Evolutionary conservation across 2,329 filamentous ascomycete genomes (phyloP), one percentile per base, ranked within the genome.

Genomic region (Lecanicillium sp.): DNA sequence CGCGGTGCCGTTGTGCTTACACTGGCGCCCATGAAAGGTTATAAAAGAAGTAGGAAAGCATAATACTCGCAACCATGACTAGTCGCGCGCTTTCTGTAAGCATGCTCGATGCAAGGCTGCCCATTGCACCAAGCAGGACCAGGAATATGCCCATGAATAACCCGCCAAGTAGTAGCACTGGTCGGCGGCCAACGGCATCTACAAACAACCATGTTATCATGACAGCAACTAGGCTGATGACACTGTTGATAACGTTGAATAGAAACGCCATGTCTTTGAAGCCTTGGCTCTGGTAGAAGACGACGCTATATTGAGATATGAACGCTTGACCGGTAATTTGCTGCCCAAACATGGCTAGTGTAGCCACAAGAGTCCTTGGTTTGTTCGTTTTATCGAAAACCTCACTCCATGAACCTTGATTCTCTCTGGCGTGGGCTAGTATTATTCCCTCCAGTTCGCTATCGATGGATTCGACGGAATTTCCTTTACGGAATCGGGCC

Each of bases 321-420:
- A 57, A 58, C 0, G 55, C 53, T 37, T 58, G 55, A 9, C 55
- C 55, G 4, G 55, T 58, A 28, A 56, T 54, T 38, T 58, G 55
- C 37, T 57, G 54, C 9, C 51, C 51, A 29, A 58, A 51, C 48
- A 56, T 57, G 37, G 48, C 53, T 8, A 54, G 30, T 1, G 55
- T 43, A 3, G 51, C 51, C 12, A 57, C 48, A 4, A 40, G 35
- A 1, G 54, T 56, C 29, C 48, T 45, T 17, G 22, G 9, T 18
- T 48, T 35, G 40, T 53, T 53, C 9, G 42, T 37, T 7, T 36
- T 18, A 19, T 48, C 38, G 27, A 52, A 54, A 3, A 54, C 43
- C 20, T 54, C 51, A 3, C 40, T 25, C 45, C 46, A 54, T 0
- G 46, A 42, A 7, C 51, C 51, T 25, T 49, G 48, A 9, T 41